phyloP scores from a whole-genome alignment of 768 basidiomycete genomes.

The Rhizopogon vinicolor region DNA sequence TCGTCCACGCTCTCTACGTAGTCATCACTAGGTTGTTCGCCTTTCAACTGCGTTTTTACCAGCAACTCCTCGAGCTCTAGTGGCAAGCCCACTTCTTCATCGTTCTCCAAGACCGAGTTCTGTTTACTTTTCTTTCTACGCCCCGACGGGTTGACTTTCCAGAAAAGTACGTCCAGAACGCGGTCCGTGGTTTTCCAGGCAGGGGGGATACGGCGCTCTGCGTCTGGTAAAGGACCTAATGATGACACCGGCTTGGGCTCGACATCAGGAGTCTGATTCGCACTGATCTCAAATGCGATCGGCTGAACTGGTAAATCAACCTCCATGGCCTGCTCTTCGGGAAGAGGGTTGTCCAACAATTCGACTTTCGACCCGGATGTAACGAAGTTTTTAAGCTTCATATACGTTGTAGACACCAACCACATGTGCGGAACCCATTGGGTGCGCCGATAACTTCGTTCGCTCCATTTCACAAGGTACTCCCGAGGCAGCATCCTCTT shows the following conservation, averaged over 20 bases:
- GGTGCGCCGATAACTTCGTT: constrained; percentile 69
- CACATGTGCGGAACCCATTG: constrained; percentile 95
- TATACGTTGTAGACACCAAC: constrained; percentile 63
- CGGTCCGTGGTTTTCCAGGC: constrained; percentile 91
- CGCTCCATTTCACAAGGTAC: constrained; percentile 89
- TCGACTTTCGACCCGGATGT: constrained; percentile 61
- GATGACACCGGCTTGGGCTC: constrained; percentile 19
- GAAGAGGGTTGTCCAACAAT: constrained; percentile 47
- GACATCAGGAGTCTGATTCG: constrained; percentile 31
- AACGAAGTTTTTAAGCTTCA: constrained; percentile 77
- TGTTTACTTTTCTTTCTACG: constrained; percentile 18
- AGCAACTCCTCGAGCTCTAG: constrained; percentile 21
- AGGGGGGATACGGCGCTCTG: constrained; percentile 66
- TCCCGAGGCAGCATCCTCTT: constrained; percentile 75
- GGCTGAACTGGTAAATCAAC: constrained; percentile 21
- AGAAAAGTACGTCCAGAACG: constrained; percentile 76
- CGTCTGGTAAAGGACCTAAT: constrained; percentile 53
- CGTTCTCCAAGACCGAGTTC: constrained; percentile 7
- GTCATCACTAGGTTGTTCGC: constrained; percentile 56
- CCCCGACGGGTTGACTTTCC: constrained; percentile 35
- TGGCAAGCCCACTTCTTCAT: constrained; percentile 22
- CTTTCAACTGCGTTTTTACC: constrained; percentile 45
- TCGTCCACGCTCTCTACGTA: constrained; percentile 58
- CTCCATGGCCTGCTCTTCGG: constrained; percentile 18
- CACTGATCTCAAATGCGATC: constrained; percentile 37